A percentile compares a stretch with the other conserved stretches of the same genome.
Conservation (phyloP, 495 filamentous ascomycete species). For the Tetracladium marchalianum region DNA sequence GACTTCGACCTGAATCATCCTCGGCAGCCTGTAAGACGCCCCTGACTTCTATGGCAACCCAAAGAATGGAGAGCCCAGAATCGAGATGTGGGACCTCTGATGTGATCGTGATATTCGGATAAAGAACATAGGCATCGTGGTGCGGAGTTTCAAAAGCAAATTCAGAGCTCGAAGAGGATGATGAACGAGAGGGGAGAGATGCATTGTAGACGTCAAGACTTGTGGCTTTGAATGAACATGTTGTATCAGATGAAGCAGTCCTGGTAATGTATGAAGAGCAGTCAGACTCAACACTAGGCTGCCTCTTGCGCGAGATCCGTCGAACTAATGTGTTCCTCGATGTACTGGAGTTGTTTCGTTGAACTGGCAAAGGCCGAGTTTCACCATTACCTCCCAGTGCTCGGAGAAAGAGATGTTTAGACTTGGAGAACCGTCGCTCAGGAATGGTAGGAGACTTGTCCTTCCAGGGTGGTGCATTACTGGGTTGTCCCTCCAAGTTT, state of each 20-base stretch:
- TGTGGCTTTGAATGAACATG: not conserved
- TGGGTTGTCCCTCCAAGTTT: not conserved
- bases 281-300: not conserved
- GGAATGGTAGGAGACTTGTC: not conserved
- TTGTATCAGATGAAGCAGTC: not conserved
- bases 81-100: constrained; percentile 42
- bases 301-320: constrained; percentile 7
- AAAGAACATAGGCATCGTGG: constrained; percentile 25
- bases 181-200: not conserved
- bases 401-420: constrained; percentile 19
- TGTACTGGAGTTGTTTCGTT: constrained; percentile 1
- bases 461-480: not conserved
- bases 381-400: constrained; percentile 7
- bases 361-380: constrained; percentile 2
- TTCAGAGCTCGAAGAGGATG: not conserved
- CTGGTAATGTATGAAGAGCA: not conserved
- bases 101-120: constrained; percentile 32
- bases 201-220: constrained; percentile 11
- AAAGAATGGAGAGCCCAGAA: constrained; percentile 24
- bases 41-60: constrained; percentile 37
- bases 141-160: not conserved
- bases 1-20: no score
- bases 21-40: constrained; percentile 10
- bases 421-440: constrained; percentile 12
- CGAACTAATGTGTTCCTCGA: constrained; percentile 13